Evolutionary conservation across 257 asterid genomes (phyloP).

Genomic region (Solanum chmielewskii): DNA sequence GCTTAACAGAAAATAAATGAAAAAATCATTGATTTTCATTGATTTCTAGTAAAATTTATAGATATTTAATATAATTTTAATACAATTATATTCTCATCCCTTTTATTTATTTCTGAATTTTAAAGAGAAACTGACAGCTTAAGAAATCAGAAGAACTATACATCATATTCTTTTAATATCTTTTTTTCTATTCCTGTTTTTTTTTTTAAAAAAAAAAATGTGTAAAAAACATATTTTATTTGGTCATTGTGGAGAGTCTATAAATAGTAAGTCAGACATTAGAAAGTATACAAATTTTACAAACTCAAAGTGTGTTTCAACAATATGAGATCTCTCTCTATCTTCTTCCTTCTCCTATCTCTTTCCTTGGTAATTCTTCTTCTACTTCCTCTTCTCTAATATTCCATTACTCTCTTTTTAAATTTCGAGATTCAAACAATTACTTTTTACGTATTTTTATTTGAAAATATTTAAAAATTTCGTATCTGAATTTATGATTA

Average conservation of each 20-base stretch:
- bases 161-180: not conserved
- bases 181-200: no score
- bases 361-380: constrained; percentile 14
- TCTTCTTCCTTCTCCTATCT: constrained; percentile 15
- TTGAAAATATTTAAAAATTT: no score
- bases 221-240: not conserved
- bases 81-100: not conserved
- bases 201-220: not conserved
- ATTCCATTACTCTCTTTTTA: no score
- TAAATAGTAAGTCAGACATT: not conserved
- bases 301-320: not conserved
- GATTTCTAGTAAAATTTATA: no score
- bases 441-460: no score
- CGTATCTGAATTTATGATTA: no score
- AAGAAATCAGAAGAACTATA: not conserved
- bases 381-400: not conserved
- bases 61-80: not conserved
- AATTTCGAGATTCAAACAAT: no score
- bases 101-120: not conserved
- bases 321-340: constrained; percentile 12
- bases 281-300: not conserved
- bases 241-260: not conserved
- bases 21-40: no score
- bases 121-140: not conserved
- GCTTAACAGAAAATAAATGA: not conserved